Conservation (phyloP, 345 rosid genomes). For the Brassica incana region DNA sequence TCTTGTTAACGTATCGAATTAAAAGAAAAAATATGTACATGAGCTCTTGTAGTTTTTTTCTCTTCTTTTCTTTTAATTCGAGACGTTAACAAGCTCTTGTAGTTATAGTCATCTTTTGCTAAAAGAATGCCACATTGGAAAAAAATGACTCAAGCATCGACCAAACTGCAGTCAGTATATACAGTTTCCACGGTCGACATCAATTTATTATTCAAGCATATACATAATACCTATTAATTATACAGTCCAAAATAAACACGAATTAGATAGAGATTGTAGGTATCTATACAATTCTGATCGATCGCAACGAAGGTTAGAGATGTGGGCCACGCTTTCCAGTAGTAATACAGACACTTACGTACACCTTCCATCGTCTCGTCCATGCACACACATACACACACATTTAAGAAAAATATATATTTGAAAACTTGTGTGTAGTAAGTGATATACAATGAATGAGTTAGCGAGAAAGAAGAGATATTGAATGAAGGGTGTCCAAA, state of each 20-base stretch:
- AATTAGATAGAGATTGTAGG: not conserved
- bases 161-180: not conserved
- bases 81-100: not conserved
- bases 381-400: slow-evolving; percentile 17
- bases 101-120: slow-evolving; percentile 20
- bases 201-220: slow-evolving; percentile 5
- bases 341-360: slow-evolving; percentile 36
- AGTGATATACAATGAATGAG: not conserved
- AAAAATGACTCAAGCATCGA: slow-evolving; percentile 29
- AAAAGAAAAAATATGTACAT: not conserved
- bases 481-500: slow-evolving; percentile 27
- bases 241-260: slow-evolving; percentile 4
- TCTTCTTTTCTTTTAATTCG: too few species aligned
- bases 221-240: too few species aligned
- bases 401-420: not conserved
- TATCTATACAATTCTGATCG: not conserved
- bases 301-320: slow-evolving; percentile 18
- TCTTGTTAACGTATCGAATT: not conserved
- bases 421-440: not conserved
- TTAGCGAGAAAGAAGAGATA: not conserved
- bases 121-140: slow-evolving; percentile 27
- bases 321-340: not conserved
- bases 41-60: not conserved
- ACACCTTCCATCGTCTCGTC: slow-evolving; percentile 32
- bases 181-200: slow-evolving; percentile 22